Evolutionary conservation across 2,329 filamentous ascomycete species (phyloP), one percentile per base, ranked within the genome.

Genomic region (Calcarisporium arbuscula): DNA sequence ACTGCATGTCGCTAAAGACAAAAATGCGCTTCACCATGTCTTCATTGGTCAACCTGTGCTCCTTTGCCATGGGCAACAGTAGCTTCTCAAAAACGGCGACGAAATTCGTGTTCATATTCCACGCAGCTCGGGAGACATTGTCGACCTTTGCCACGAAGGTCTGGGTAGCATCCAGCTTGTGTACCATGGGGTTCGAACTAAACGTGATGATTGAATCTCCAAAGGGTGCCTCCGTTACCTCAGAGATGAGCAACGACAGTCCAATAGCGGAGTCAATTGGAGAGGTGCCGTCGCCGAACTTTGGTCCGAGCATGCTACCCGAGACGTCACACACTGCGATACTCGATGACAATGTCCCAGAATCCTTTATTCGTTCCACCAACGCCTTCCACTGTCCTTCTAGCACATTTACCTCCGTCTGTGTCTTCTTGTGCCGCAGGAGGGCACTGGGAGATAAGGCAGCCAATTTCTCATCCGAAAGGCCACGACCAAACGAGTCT

Each of bases 1-100:
- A 79, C 28, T 78, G 72, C 74, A 79, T 78, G 48, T 77, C 74
- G 28, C 60, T 69, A 45, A 79, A 78, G 21, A 79, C 67, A 45
- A 80, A 77, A 12, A 80, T 49, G 5, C 70, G 67, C 55, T 76
- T 77, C 12, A 78, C 65, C 73, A 80, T 79, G 25, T 79, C 65
- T 35, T 75, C 69, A 25, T 60, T 65, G 42, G 57, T 62, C 21
- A 79, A 45, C 9, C 70, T 62, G 42, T 74, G 61, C 30, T 59
- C 28, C 7, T 68, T 34, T 0, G 74, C 74, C 59, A 74, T 64
- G 3, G 71, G 71, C 1, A 79, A 63, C 30, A 79, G 66, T 2
- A 77, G 53, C 0, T 62, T 33, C 33, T 67, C 62, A 37, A 80
- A 79, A 5, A 77, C 72, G 16, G 67, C 61, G 5, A 65, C 60